A percentile compares a stretch with the other conserved stretches of the same genome.
Conservation (phyloP, 1,284 basidiomycete species). For the Pseudozyma thailandica region DNA sequence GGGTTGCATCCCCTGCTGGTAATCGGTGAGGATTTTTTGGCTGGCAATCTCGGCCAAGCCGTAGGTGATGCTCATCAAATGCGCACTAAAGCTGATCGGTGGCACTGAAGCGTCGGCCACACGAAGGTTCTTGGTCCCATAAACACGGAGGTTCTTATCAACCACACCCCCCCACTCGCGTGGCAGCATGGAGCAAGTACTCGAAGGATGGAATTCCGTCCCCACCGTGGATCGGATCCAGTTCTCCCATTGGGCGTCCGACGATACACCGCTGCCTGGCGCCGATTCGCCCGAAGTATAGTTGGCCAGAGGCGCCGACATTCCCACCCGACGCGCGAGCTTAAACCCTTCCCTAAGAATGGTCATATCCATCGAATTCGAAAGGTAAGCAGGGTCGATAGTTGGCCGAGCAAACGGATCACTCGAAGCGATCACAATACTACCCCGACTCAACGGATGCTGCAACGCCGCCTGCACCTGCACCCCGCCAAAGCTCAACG, state of each 20-base stretch:
- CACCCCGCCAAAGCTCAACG: conserved; percentile 45
- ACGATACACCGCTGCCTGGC: conserved; percentile 46
- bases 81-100: conserved; percentile 66
- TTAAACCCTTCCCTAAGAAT: conserved; percentile 75
- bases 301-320: conserved; percentile 28
- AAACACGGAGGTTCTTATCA: conserved; percentile 50
- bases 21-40: conserved; percentile 43
- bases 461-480: conserved; percentile 77
- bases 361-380: conserved; percentile 70
- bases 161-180: conserved; percentile 61
- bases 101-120: conserved; percentile 57
- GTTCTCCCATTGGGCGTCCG: conserved; percentile 71
- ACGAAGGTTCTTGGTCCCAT: conserved; percentile 56
- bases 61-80: conserved; percentile 75
- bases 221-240: conserved; percentile 69
- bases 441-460: conserved; percentile 73
- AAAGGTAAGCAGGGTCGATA: conserved; percentile 76
- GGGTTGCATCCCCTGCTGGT: conserved; percentile 5
- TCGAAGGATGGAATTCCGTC: conserved; percentile 72
- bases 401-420: conserved; percentile 73
- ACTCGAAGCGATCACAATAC: conserved; percentile 72
- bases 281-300: conserved; percentile 27
- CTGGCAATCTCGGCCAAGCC: conserved; percentile 69
- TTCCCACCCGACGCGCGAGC: conserved; percentile 71
- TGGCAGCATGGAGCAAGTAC: conserved; percentile 58